Evolutionary conservation across 768 basidiomycete genomes (phyloP), one percentile per base, ranked within the genome.

Genomic region (Auricularia auricula-judae): DNA sequence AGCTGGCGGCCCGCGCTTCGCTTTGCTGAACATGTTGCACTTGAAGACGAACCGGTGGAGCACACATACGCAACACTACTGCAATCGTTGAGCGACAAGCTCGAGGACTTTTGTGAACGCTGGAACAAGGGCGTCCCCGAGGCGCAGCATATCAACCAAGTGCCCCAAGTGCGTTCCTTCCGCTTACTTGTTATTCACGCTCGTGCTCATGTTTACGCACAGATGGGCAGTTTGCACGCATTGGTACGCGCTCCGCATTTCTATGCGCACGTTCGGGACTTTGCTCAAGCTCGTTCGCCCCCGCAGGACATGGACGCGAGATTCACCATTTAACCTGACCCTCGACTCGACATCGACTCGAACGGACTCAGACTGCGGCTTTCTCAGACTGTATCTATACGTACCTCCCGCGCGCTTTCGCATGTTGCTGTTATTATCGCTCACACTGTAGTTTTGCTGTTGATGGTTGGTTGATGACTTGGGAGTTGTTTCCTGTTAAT

Each of bases 401-500:
- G 29, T 29, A 29, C 29, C 29, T 29, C 29, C 5, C 47, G 21
- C 7, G 14, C 47, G 47, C 47, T 51, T 18, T 51, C 47, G 14
- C 21, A 42, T 5, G 10, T 73, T 4, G 68, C 34, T 36, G 66
- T 75, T 29, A 43, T 75, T 61, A 51, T 66, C 63, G 12, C 14
- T 33, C 56, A 66, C 63, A 29, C 74, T 76, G 0, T 21, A 11
- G 29, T 14, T 42, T 16, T 35, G 7, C 16, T 18, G 18, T 33
- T 61, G 14, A 33, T 33, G 16, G 7, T n/a, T 59, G 23, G 58
- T 11, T 11, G 14, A n/a, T 33, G 39, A 61, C 18, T 12, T 61
- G 59, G 59, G 59, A 61, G 59, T 42, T 14, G 18, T 42, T 36
- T 39, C 33, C 62, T 21, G 21, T 14, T 21, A 51, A 51, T 51